phyloP scores from a whole-genome alignment of 352 stramenopile species.

The Globisporangium megalacanthum region DNA sequence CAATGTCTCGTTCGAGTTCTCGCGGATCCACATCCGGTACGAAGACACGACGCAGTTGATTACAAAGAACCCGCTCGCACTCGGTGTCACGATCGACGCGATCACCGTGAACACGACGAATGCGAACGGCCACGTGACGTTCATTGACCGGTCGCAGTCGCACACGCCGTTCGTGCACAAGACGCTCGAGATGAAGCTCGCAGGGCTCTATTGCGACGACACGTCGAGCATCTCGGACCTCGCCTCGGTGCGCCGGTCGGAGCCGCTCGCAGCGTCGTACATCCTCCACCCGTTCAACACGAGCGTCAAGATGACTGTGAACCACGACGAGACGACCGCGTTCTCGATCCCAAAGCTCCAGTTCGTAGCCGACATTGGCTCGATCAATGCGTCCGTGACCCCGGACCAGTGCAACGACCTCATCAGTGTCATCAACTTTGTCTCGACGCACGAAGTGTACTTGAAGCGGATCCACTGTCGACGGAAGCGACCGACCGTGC shows the following conservation, averaged over 20 bases:
- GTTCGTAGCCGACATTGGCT: slow-evolving; percentile 62
- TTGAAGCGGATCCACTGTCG: slow-evolving; percentile 78
- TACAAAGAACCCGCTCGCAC: slow-evolving; percentile 47
- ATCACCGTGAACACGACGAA: slow-evolving; percentile 73
- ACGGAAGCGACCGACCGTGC: slow-evolving; percentile 46
- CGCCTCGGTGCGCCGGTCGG: slow-evolving; percentile 15
- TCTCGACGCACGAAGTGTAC: slow-evolving; percentile 79
- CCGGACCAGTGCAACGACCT: slow-evolving; percentile 74
- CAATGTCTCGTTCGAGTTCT: slow-evolving; percentile 79
- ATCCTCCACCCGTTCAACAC: slow-evolving; percentile 74
- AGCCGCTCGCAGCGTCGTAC: slow-evolving; percentile 29
- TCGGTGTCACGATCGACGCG: slow-evolving; percentile 73
- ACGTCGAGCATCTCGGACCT: slow-evolving; percentile 23
- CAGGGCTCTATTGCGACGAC: slow-evolving; percentile 66
- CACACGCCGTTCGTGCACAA: slow-evolving; percentile 82
- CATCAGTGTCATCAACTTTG: slow-evolving; percentile 67
- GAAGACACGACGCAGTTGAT: slow-evolving; percentile 69
- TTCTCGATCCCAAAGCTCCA: slow-evolving; percentile 68
- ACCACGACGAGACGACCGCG: slow-evolving; percentile 63
- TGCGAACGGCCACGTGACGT: slow-evolving; percentile 70
- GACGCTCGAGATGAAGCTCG: slow-evolving; percentile 47
- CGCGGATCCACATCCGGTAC: slow-evolving; percentile 80
- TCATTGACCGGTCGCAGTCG: slow-evolving; percentile 70
- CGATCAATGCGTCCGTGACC: slow-evolving; percentile 58
- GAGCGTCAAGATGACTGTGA: slow-evolving; percentile 70